Evolutionary conservation across 805 yeast species (phyloP), one percentile per base, ranked within the genome.

Genomic region (Brettanomyces sp.): DNA sequence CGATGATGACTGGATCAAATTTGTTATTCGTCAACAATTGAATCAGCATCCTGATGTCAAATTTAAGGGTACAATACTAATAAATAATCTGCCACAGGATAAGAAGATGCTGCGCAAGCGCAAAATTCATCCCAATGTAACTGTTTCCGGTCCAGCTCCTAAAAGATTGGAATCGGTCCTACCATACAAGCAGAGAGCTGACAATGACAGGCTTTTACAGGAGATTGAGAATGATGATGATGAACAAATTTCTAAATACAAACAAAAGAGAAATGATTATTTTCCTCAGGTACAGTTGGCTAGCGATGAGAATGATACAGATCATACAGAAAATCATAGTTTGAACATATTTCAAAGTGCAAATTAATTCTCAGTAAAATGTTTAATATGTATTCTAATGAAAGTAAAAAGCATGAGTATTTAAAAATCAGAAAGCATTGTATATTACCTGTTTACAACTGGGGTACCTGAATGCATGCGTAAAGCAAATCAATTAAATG

Each of bases 121-220:
- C n/a, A 54, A 48, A 40, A 55, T 60, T 5, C 48, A 47, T 30
- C 53, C 52, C 34, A 66, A 65, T 41, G 62, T 61, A 44, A 40
- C 62, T 12, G 58, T 65, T 14, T 51, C 56, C 6, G 70, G 68
- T 0, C 67, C 68, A 1, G 57, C 66, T 11, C 68, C 70, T 2
- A 67, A 62, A 21, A 56, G 47, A 9, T 43, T 65, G 24, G 46
- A 58, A 34, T 56, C 57, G 18, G 52, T 57, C 42, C 49, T 64
- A 32, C 69, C 70, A 1, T 64, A 65, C 44, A 57, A 57, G 21
- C 53, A 48, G 36, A 28, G 32, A 28, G 32, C 32, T 28, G 52
- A 54, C 33, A 57, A 60, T 13, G 62, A 56, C 37, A 62, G 62
- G 35, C 52, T 72, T 30, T 49, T 55, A 12, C 67, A 65, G 28